These are phyloP conservation scores for Ulota crispa DNA, from an alignment of 225 moss, liverwort and hornwort species.

Conservation along the genomic window DNA sequence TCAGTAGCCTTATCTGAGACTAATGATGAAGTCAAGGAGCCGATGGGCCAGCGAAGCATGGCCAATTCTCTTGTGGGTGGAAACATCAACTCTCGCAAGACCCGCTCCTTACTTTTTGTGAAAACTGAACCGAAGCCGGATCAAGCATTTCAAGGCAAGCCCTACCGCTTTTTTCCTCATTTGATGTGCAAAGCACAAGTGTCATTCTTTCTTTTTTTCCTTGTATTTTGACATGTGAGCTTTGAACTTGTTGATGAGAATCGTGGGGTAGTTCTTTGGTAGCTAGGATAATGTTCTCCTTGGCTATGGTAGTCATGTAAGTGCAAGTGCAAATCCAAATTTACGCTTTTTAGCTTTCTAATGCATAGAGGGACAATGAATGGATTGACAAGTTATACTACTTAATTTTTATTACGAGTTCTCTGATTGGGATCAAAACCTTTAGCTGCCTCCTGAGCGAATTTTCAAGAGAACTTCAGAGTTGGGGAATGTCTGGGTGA, in stretches of 20 bases:
- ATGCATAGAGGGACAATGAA: neutral
- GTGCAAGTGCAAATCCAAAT: neutral
- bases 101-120: constrained; percentile 71
- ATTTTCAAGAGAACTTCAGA: neutral
- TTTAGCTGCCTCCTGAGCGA: neutral
- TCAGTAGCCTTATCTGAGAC: constrained; percentile 76
- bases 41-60: constrained; percentile 87
- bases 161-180: constrained; percentile 5
- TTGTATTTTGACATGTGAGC: neutral
- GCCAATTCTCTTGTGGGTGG: constrained; percentile 96
- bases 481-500: constrained; percentile 6
- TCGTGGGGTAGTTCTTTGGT: constrained; percentile 13
- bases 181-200: constrained; percentile 17
- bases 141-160: constrained; percentile 54
- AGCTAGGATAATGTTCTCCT: neutral
- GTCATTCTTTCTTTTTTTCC: neutral
- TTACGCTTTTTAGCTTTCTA: neutral
- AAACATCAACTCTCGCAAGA: constrained; percentile 94
- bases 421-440: neutral
- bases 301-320: neutral
- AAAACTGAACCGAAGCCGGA: constrained; percentile 62
- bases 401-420: neutral
- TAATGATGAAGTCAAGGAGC: constrained; percentile 70
- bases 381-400: neutral
- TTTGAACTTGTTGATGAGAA: neutral